Evolutionary conservation across 73 alveolate genomes (phyloP).

Genomic region (Effrenium voratum): DNA sequence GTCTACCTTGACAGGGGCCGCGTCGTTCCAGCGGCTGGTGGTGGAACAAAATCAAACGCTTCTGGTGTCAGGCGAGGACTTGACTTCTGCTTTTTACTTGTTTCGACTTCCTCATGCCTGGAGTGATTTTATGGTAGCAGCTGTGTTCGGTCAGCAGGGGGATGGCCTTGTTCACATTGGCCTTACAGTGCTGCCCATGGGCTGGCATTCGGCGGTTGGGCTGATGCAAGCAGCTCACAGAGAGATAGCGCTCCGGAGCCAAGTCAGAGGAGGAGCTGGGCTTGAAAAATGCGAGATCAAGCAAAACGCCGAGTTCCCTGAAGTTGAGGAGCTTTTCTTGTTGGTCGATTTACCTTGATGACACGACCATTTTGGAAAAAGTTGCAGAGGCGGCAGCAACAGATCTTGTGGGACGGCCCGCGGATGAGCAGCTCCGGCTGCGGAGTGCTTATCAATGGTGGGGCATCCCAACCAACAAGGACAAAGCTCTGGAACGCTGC

Average conservation of each 20-base stretch:
- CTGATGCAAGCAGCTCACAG: not conserved
- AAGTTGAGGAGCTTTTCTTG: no score
- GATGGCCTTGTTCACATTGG: not conserved
- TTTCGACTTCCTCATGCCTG: not conserved
- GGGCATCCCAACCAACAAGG: not conserved
- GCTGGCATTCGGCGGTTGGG: conserved; percentile 13
- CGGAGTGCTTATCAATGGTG: not conserved
- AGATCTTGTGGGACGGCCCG: not conserved
- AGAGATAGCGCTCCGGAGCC: not conserved
- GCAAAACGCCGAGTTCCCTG: not conserved
- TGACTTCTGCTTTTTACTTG: not conserved
- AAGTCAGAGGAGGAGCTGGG: not conserved
- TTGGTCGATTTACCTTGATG: not conserved
- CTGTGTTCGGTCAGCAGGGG: not conserved
- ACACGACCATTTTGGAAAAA: not conserved
- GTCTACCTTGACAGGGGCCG: not conserved
- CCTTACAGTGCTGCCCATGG: not conserved
- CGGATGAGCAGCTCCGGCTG: not conserved
- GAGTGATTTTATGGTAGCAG: not conserved
- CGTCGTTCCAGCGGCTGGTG: not conserved
- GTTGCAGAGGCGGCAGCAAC: not conserved
- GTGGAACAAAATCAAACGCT: not conserved
- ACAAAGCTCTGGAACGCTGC: not conserved
- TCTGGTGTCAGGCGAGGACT: not conserved
- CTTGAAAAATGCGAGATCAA: not conserved